Conservation (phyloP, 345 rosid species). For the Populus deltoides region DNA sequence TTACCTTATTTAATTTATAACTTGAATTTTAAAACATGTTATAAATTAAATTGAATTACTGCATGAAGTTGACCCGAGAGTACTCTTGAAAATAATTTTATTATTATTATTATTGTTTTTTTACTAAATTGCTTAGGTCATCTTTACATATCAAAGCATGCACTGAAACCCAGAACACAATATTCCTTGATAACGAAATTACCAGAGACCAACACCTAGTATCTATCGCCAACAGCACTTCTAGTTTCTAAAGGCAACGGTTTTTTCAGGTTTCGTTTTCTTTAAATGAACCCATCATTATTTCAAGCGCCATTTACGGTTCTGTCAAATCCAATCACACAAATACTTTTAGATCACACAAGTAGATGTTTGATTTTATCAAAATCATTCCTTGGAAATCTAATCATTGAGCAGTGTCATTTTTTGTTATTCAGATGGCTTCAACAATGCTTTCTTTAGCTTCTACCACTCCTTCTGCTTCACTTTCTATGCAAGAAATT, state of each 20-base stretch:
- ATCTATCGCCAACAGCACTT: background rate
- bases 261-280: background rate
- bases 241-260: background rate
- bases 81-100: too few species aligned
- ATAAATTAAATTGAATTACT: too few species aligned
- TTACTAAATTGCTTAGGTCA: too few species aligned
- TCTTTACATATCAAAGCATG: background rate
- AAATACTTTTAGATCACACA: background rate
- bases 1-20: too few species aligned
- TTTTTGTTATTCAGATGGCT: constrained; percentile 48
- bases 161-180: background rate
- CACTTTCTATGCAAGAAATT: constrained; percentile 45
- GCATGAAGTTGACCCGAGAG: too few species aligned
- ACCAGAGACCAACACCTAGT: background rate
- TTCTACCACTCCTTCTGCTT: constrained; percentile 42
- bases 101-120: too few species aligned
- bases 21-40: too few species aligned
- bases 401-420: background rate
- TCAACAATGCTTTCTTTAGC: constrained; percentile 59
- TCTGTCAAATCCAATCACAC: background rate
- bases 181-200: background rate
- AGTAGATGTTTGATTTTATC: background rate
- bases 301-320: background rate
- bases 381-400: background rate
- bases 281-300: background rate